Conservation (phyloP, 306 rosid genomes). For the Lathyrus aphaca region DNA sequence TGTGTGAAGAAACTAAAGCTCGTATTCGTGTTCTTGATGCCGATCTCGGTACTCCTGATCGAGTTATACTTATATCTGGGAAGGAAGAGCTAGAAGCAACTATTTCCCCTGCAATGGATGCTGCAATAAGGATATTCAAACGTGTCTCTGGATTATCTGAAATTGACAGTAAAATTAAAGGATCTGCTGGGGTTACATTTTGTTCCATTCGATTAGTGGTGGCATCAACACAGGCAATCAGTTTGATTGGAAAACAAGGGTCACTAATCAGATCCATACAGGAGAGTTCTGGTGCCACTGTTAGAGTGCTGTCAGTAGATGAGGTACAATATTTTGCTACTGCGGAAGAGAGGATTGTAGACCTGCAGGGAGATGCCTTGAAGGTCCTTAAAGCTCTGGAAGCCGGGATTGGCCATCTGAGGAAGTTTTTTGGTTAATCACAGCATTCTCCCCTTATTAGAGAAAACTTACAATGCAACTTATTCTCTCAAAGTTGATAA, state of each 20-base stretch:
- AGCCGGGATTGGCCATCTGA: slow-evolving; percentile 76
- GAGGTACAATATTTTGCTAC: slow-evolving; percentile 69
- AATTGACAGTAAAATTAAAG: slow-evolving; percentile 54
- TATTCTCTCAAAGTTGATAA: too few species aligned
- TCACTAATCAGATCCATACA: slow-evolving; percentile 80
- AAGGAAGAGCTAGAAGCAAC: slow-evolving; percentile 76
- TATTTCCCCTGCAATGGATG: slow-evolving; percentile 91
- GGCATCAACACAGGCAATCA: slow-evolving; percentile 90
- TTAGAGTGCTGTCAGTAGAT: slow-evolving; percentile 80
- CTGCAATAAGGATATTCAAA: slow-evolving; percentile 75
- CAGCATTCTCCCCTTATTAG: slow-evolving; percentile 84
- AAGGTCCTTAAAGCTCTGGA: slow-evolving; percentile 87
- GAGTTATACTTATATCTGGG: slow-evolving; percentile 78
- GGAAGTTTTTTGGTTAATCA: slow-evolving; percentile 95
- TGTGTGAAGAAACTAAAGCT: slow-evolving; percentile 85
- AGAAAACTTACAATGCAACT: too few species aligned
- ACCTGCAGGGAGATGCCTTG: slow-evolving; percentile 85
- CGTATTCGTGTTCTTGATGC: slow-evolving; percentile 90
- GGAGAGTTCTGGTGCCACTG: slow-evolving; percentile 69
- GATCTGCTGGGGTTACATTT: slow-evolving; percentile 54
- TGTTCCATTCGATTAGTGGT: slow-evolving; percentile 76
- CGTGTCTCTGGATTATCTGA: slow-evolving; percentile 79
- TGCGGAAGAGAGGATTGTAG: slow-evolving; percentile 83
- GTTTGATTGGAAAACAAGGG: slow-evolving; percentile 91
- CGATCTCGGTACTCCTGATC: slow-evolving; percentile 75